Conservation (phyloP, 176 grass and related monocot species). For the Oryza meridionalis region DNA sequence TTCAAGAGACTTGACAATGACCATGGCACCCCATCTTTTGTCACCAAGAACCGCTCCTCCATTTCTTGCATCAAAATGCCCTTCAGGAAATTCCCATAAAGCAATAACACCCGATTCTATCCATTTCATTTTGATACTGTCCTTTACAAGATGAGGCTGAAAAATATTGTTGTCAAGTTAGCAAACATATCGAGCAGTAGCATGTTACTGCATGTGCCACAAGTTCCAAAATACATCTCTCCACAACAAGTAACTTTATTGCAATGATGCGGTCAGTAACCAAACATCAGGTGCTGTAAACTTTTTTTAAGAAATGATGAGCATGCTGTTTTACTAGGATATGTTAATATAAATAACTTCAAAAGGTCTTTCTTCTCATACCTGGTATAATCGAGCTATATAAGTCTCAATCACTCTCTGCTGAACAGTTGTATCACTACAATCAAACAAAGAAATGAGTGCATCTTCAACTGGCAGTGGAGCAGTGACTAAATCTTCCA, state of each 20-base stretch:
- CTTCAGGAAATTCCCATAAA: constrained; percentile 80
- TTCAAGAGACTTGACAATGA: constrained; percentile 81
- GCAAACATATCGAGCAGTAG: constrained; percentile 20
- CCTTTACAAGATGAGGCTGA: constrained; percentile 87
- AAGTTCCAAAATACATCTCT: constrained; percentile 29
- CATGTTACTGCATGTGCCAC: neutral
- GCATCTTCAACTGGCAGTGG: constrained; percentile 93
- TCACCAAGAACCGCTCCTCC: constrained; percentile 23
- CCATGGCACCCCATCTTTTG: constrained; percentile 86
- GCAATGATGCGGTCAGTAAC: neutral
- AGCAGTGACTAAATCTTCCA: constrained; percentile 84
- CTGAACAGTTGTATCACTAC: constrained; percentile 76
- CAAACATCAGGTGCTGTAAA: neutral
- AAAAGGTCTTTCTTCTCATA: constrained; percentile 36
- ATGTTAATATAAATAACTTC: neutral
- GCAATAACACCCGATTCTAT: constrained; percentile 62
- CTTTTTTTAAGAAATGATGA: neutral
- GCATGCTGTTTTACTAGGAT: neutral
- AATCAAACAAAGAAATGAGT: constrained; percentile 88
- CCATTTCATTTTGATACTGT: constrained; percentile 75
- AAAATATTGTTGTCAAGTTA: constrained; percentile 44
- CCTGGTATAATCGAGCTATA: constrained; percentile 89
- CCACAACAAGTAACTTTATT: neutral
- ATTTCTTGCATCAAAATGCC: constrained; percentile 48
- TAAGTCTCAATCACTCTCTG: constrained; percentile 87